A percentile compares a stretch with the other conserved stretches of the same genome.
Conservation (phyloP, 257 asterid genomes). For the Asclepias syriaca region DNA sequence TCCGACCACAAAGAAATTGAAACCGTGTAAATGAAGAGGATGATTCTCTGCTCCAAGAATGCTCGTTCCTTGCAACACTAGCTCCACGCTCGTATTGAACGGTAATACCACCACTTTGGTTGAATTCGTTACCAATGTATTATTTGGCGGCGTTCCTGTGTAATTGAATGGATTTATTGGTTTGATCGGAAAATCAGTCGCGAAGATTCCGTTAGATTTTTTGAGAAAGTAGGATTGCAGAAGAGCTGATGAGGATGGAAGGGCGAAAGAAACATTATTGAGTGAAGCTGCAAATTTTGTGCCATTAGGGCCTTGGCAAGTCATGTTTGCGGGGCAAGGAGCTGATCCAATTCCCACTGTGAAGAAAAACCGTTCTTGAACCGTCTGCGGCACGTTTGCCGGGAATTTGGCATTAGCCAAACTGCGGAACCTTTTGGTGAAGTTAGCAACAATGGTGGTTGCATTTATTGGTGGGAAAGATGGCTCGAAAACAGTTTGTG, state of each 20-base stretch:
- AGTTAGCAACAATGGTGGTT: constrained; percentile 44
- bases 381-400: constrained; percentile 42
- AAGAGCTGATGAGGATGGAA: constrained; percentile 52
- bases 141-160: constrained; percentile 65
- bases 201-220: constrained; percentile 39
- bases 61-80: constrained; percentile 61
- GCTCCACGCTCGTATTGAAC: constrained; percentile 55
- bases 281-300: constrained; percentile 54
- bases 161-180: constrained; percentile 51
- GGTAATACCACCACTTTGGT: constrained; percentile 43
- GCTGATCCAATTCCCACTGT: constrained; percentile 55
- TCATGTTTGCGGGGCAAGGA: constrained; percentile 49
- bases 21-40: constrained; percentile 74
- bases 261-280: constrained; percentile 50
- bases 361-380: constrained; percentile 43
- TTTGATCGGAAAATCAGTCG: constrained; percentile 49
- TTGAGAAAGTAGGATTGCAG: constrained; percentile 45
- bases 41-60: constrained; percentile 71
- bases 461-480: constrained; percentile 37
- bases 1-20: constrained; percentile 61
- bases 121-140: constrained; percentile 43
- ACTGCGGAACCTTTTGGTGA: constrained; percentile 44
- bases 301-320: constrained; percentile 69
- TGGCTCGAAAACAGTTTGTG: constrained; percentile 33
- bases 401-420: constrained; percentile 47